These are phyloP conservation scores for Malassezia furfur DNA, from an alignment of 1,284 basidiomycete species.

Conservation along the genomic window DNA sequence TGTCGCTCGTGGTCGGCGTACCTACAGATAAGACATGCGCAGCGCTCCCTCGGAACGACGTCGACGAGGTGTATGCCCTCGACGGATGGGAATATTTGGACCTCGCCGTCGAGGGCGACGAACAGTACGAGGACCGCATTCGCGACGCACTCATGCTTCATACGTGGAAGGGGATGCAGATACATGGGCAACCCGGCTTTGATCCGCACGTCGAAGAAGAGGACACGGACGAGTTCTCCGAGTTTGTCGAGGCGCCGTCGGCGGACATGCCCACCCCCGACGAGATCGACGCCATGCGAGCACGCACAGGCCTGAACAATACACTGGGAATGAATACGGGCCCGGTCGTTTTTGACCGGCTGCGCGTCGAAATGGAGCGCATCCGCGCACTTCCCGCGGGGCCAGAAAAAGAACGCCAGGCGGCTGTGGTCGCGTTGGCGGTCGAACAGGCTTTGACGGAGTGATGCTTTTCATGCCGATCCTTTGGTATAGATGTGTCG, in stretches of 20 bases:
- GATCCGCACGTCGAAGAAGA: background rate
- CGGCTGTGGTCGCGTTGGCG: conserved; percentile 8
- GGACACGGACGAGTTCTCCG: conserved; percentile 9
- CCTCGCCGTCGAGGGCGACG: background rate
- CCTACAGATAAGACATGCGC: too few species aligned
- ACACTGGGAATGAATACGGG: background rate
- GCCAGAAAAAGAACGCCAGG: background rate
- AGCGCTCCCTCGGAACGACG: background rate
- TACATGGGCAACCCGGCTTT: background rate
- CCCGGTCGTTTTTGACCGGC: background rate
- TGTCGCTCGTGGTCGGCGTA: conserved; percentile 7
- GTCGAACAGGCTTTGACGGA: background rate
- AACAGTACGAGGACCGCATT: background rate
- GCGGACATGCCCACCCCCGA: background rate
- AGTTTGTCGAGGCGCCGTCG: conserved; percentile 3
- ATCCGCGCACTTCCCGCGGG: conserved; percentile 7
- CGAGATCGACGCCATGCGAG: background rate
- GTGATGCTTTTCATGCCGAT: background rate
- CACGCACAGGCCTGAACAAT: background rate
- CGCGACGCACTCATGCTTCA: conserved; percentile 14
- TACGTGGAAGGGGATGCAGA: conserved; percentile 1
- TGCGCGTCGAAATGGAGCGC: conserved; percentile 3
- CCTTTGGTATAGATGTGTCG: too few species aligned
- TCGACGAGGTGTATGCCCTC: conserved; percentile 9
- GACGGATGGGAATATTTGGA: conserved; percentile 16